Evolutionary conservation across 2,329 filamentous ascomycete species (phyloP).

Genomic region (Nakataea oryzae): DNA sequence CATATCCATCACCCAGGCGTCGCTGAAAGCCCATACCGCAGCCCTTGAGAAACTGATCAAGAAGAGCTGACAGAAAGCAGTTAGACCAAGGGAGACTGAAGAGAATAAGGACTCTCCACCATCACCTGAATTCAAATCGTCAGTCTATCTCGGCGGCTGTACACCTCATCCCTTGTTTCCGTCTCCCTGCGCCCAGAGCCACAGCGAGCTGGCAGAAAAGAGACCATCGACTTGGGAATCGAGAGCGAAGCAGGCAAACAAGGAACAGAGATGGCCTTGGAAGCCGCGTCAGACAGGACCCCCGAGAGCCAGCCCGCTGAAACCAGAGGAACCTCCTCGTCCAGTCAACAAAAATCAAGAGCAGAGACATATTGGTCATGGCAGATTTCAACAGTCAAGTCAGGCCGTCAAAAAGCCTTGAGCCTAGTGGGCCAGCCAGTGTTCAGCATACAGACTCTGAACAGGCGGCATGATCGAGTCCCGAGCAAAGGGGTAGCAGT

Average conservation of each 20-base stretch:
- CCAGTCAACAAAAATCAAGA: background rate
- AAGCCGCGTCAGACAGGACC: background rate
- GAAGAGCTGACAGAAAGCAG: background rate
- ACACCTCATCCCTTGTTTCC: too few species aligned
- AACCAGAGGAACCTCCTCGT: background rate
- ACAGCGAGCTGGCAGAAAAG: background rate
- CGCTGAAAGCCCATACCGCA: slow-evolving; percentile 1
- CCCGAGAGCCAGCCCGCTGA: background rate
- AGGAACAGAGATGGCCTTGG: background rate
- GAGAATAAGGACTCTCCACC: background rate
- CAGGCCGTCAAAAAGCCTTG: background rate
- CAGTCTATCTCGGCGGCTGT: background rate
- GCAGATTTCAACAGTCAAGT: background rate
- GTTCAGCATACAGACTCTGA: too few species aligned
- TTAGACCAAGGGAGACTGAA: background rate
- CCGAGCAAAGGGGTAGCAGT: too few species aligned
- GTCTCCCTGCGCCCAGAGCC: too few species aligned
- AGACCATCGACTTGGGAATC: slow-evolving; percentile 6
- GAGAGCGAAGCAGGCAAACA: background rate
- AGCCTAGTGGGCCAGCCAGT: too few species aligned
- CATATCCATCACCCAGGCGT: background rate
- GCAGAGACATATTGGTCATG: too few species aligned
- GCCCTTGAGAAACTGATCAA: slow-evolving; percentile 5
- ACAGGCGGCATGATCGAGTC: too few species aligned
- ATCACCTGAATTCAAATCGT: background rate